Conservation (phyloP, 2,329 filamentous ascomycete genomes). For the Talaromyces sp. region DNA sequence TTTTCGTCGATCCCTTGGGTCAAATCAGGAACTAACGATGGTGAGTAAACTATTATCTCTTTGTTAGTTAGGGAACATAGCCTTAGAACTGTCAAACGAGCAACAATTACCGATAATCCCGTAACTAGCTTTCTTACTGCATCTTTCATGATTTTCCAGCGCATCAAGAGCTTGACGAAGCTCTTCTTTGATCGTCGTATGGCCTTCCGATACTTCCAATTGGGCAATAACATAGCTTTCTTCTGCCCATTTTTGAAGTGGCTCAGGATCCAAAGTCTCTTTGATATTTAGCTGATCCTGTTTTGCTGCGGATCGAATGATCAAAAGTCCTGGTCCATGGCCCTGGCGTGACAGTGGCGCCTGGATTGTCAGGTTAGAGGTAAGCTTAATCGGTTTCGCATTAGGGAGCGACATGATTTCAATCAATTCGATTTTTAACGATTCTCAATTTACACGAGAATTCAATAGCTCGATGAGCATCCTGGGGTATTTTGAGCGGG, state of each 20-base stretch:
- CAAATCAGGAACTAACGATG: neutral
- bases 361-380: neutral
- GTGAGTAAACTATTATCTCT: neutral
- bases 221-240: constrained; percentile 60
- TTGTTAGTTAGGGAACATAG: neutral
- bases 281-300: neutral
- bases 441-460: neutral
- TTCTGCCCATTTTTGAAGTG: constrained; percentile 65
- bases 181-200: constrained; percentile 3
- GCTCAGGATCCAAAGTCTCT: constrained; percentile 40
- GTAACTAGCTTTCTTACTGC: neutral
- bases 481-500: neutral
- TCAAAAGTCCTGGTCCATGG: neutral
- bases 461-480: neutral
- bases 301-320: neutral
- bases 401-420: neutral
- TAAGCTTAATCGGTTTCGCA: neutral
- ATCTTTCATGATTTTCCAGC: neutral
- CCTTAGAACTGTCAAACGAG: neutral
- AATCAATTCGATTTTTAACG: neutral
- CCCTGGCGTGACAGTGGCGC: neutral
- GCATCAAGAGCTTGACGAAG: constrained; percentile 20
- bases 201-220: constrained; percentile 38
- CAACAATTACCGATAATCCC: neutral
- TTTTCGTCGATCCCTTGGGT: neutral